Percentiles rank a stretch among this genome's conserved stretches.
phyloP scores from a whole-genome alignment of 768 basidiomycete species.

The Fistulinella prunicolor region DNA sequence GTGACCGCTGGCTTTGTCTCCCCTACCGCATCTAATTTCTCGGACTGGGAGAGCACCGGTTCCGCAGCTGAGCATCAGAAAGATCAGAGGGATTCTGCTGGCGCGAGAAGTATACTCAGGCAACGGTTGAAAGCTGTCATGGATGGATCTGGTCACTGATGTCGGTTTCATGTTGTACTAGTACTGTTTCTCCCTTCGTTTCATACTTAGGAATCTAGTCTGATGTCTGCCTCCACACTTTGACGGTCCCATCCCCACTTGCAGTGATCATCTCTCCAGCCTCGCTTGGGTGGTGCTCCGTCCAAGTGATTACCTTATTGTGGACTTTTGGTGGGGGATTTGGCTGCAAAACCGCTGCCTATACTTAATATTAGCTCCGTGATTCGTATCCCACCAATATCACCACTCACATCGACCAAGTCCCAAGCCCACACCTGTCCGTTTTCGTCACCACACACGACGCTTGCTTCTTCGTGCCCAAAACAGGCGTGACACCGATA shows the following conservation, averaged over 20 bases:
- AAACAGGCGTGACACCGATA: conserved; percentile 84
- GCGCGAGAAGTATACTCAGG: conserved; percentile 20
- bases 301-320: conserved; percentile 85
- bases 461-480: conserved; percentile 74
- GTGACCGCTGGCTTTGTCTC: conserved; percentile 22
- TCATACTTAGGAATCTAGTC: not conserved
- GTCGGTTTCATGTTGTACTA: conserved; percentile 20
- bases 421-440: conserved; percentile 94
- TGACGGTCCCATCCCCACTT: conserved; percentile 87
- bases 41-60: conserved; percentile 29
- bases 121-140: conserved; percentile 31
- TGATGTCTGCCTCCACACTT: conserved; percentile 71
- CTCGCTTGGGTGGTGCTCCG: conserved; percentile 83
- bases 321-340: conserved; percentile 79
- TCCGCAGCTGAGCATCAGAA: conserved; percentile 24
- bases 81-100: conserved; percentile 16
- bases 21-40: conserved; percentile 29
- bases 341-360: conserved; percentile 71
- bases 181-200: conserved; percentile 1
- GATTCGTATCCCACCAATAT: not conserved
- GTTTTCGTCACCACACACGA: conserved; percentile 88
- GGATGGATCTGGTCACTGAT: conserved; percentile 26
- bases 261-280: conserved; percentile 83
- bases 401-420: conserved; percentile 69
- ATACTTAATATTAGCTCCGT: conserved; percentile 3